phyloP scores from a whole-genome alignment of 2,329 filamentous ascomycete species.

The Aureobasidium musti region DNA sequence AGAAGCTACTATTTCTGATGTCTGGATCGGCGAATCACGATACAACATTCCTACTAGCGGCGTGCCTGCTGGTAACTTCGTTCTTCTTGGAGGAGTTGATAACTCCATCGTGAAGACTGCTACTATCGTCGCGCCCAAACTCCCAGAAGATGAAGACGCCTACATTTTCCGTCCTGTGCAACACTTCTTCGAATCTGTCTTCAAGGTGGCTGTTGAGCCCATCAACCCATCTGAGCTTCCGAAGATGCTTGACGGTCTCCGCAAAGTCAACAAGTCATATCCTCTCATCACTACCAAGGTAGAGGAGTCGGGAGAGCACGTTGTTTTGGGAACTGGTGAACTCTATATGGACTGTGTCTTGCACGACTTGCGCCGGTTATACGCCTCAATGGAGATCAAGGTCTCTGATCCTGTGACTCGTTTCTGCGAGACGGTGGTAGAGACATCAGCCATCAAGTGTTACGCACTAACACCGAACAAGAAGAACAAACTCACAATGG shows the following conservation, averaged over 20 bases:
- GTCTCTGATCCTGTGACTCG: slow-evolving; percentile 96
- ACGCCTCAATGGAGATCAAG: slow-evolving; percentile 99
- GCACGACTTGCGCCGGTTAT: slow-evolving; percentile 88
- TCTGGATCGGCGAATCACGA: slow-evolving; percentile 86
- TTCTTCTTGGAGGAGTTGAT: slow-evolving; percentile 87
- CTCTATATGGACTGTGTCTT: slow-evolving; percentile 99
- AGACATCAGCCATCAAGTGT: slow-evolving; percentile 96
- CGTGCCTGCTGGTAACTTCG: slow-evolving; percentile 90
- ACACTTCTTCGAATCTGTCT: slow-evolving; percentile 95
- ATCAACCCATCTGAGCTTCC: slow-evolving; percentile 97
- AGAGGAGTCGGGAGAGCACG: slow-evolving; percentile 95
- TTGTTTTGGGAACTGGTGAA: slow-evolving; percentile 92
- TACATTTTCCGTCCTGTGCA: slow-evolving; percentile 92
- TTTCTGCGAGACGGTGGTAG: slow-evolving; percentile 97
- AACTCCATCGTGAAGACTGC: slow-evolving; percentile 98
- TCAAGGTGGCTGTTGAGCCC: slow-evolving; percentile 96
- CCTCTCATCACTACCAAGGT: slow-evolving; percentile 95
- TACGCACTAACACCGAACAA: slow-evolving; percentile 98
- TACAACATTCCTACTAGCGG: slow-evolving; percentile 93
- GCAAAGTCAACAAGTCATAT: slow-evolving; percentile 98
- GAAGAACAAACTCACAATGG: slow-evolving; percentile 99
- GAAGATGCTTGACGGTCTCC: slow-evolving; percentile 96
- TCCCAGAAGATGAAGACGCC: slow-evolving; percentile 85
- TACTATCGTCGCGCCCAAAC: slow-evolving; percentile 76
- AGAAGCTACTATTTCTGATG: slow-evolving; percentile 76